Conservation (phyloP, 352 stramenopile genomes). For the Plasmopara halstedii region DNA sequence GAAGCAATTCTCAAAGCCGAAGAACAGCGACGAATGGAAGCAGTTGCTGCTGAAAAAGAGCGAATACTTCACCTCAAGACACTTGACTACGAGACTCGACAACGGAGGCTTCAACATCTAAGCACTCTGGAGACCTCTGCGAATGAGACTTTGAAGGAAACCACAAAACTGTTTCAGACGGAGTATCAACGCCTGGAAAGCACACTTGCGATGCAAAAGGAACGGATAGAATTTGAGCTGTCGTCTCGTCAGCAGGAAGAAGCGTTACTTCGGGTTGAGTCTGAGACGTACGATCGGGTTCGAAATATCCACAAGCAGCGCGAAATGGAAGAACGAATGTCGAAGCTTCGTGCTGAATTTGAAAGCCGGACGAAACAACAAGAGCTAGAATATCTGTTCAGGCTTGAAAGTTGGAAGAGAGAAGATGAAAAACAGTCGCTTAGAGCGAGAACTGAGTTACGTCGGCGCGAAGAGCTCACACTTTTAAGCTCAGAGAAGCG, state of each 20-base stretch:
- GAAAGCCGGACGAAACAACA: constrained; percentile 61
- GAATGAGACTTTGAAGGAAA: constrained; percentile 54
- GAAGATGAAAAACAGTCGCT: constrained; percentile 47
- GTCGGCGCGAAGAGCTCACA: constrained; percentile 34
- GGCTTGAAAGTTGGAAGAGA: constrained; percentile 66
- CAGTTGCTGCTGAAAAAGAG: constrained; percentile 49
- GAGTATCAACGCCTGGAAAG: constrained; percentile 52
- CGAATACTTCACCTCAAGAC: constrained; percentile 62
- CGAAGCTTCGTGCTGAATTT: constrained; percentile 61
- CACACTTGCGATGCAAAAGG: constrained; percentile 43
- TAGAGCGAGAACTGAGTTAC: constrained; percentile 23
- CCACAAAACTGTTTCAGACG: constrained; percentile 48
- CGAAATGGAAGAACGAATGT: constrained; percentile 58
- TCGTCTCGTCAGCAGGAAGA: constrained; percentile 69
- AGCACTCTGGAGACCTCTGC: constrained; percentile 51
- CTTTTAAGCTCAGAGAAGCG: constrained; percentile 43
- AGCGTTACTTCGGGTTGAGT: constrained; percentile 63
- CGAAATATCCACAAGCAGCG: constrained; percentile 46
- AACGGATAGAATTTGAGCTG: constrained; percentile 64
- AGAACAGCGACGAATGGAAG: constrained; percentile 52
- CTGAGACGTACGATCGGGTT: constrained; percentile 60
- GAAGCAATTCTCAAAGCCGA: constrained; percentile 47
- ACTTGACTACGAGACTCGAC: constrained; percentile 61
- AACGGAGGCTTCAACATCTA: constrained; percentile 53
- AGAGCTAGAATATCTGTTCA: constrained; percentile 59